Conservation (phyloP, 805 yeast species). For the Cyberlindnera veronae region DNA sequence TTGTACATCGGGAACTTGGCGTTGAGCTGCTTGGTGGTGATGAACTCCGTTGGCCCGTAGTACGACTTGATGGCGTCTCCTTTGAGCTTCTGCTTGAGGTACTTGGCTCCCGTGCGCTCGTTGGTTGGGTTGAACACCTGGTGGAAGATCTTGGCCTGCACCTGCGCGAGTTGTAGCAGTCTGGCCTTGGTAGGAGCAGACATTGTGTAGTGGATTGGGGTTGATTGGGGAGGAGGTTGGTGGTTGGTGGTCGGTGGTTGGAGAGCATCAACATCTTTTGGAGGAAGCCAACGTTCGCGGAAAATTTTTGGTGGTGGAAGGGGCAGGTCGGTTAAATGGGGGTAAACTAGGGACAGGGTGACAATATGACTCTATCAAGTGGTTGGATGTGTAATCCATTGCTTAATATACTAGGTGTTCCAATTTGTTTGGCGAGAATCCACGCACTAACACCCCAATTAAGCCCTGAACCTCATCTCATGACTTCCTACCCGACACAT, state of each 20-base stretch:
- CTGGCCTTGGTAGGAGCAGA: slow-evolving; percentile 38
- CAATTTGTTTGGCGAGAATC: too few relatives aligned
- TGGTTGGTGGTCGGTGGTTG: too few relatives aligned
- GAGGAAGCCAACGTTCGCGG: neutral
- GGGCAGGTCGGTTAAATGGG: too few relatives aligned
- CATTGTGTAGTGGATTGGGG: slow-evolving; percentile 21
- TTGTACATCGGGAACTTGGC: slow-evolving; percentile 45
- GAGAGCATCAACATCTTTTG: too few relatives aligned
- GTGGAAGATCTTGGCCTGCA: slow-evolving; percentile 65
- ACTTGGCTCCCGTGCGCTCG: slow-evolving; percentile 69
- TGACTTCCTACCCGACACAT: too few relatives aligned
- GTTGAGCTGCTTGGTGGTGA: slow-evolving; percentile 59
- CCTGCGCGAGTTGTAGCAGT: slow-evolving; percentile 52
- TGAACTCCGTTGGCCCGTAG: slow-evolving; percentile 71
- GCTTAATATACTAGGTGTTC: too few relatives aligned
- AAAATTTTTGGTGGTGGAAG: neutral
- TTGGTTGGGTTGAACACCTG: slow-evolving; percentile 61
- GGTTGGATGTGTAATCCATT: too few relatives aligned
- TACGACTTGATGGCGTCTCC: slow-evolving; percentile 71
- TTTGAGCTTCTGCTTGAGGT: slow-evolving; percentile 60
- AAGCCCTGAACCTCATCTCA: too few relatives aligned
- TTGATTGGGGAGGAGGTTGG: neutral
- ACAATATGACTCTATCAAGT: too few relatives aligned
- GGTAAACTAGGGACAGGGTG: too few relatives aligned
- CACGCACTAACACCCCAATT: too few relatives aligned